A percentile compares a stretch with the other conserved stretches of the same genome.
These are phyloP conservation scores for Lichtheimia ramosa DNA, from an alignment of 371 early-diverging fungal genomes.

Conservation along the genomic window DNA sequence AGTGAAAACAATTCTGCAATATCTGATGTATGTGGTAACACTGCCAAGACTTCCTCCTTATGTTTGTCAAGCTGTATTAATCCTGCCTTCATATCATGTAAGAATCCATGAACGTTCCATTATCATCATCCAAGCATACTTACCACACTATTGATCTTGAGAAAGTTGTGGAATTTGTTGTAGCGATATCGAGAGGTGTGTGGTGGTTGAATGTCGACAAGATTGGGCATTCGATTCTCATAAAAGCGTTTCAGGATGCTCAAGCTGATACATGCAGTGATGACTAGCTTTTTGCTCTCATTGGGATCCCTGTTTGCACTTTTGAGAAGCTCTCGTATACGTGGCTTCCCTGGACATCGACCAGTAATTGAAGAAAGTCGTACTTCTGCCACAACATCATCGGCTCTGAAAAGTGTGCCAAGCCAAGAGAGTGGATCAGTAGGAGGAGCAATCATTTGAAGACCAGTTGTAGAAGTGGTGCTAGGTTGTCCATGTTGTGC, in stretches of 20 bases:
- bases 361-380: not conserved
- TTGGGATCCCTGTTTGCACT: not conserved
- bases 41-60: conserved; percentile 4
- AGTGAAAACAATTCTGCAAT: not conserved
- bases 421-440: not conserved
- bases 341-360: not conserved
- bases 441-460: not conserved
- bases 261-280: conserved; percentile 4
- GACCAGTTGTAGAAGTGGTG: not conserved
- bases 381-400: not conserved
- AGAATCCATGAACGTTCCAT: too few relatives aligned
- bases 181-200: not conserved
- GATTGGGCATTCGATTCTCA: not conserved
- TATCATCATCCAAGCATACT: not conserved
- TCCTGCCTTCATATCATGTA: conserved; percentile 1
- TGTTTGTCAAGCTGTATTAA: conserved; percentile 10
- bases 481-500: not conserved
- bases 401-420: not conserved
- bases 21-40: not conserved
- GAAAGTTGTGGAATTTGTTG: conserved; percentile 11
- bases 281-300: not conserved
- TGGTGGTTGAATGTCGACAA: not conserved
- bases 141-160: conserved; percentile 12
- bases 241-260: not conserved
- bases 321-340: conserved; percentile 1